A percentile compares a stretch with the other conserved stretches of the same genome.
These are phyloP conservation scores for Crassisporium funariophilum DNA, from an alignment of 768 basidiomycete species.

Conservation along the genomic window DNA sequence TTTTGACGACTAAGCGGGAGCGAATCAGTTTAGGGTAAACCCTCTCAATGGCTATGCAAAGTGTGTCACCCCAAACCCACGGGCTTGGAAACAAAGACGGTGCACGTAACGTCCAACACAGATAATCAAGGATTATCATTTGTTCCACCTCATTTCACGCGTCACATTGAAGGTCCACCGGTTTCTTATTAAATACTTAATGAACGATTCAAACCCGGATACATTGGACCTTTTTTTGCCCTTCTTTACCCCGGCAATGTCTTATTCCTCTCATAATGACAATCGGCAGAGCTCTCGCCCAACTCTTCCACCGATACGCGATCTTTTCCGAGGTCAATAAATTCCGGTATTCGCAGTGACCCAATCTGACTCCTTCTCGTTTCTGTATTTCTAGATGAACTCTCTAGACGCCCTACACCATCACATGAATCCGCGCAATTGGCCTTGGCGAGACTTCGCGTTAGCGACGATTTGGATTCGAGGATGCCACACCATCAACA, in stretches of 20 bases:
- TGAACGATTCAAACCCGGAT: too few relatives aligned
- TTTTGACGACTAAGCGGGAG: constrained; percentile 6
- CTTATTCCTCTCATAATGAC: too few relatives aligned
- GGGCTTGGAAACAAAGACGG: constrained; percentile 18
- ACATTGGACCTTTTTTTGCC: too few relatives aligned
- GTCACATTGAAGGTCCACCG: too few relatives aligned
- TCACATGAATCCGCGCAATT: constrained; percentile 37
- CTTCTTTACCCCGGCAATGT: too few relatives aligned
- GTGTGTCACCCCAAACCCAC: constrained; percentile 2
- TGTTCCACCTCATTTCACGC: constrained; percentile 4
- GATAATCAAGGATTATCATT: constrained; percentile 12
- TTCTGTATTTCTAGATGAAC: constrained; percentile 40
- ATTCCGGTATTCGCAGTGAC: constrained; percentile 11
- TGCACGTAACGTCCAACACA: constrained; percentile 20
- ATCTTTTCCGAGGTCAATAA: too few relatives aligned
- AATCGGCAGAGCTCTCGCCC: too few relatives aligned
- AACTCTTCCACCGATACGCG: too few relatives aligned
- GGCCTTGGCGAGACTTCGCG: constrained; percentile 45
- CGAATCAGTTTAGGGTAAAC: constrained; percentile 1
- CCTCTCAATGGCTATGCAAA: constrained; percentile 5
- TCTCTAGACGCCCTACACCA: constrained; percentile 42
- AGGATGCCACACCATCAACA: constrained; percentile 18
- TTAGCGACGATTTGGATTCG: constrained; percentile 45
- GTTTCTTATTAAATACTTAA: too few relatives aligned
- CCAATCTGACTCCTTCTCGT: constrained; percentile 11